These are phyloP conservation scores for Diaporthe humulicola DNA, from an alignment of 2,329 filamentous ascomycete genomes.

Conservation along the genomic window DNA sequence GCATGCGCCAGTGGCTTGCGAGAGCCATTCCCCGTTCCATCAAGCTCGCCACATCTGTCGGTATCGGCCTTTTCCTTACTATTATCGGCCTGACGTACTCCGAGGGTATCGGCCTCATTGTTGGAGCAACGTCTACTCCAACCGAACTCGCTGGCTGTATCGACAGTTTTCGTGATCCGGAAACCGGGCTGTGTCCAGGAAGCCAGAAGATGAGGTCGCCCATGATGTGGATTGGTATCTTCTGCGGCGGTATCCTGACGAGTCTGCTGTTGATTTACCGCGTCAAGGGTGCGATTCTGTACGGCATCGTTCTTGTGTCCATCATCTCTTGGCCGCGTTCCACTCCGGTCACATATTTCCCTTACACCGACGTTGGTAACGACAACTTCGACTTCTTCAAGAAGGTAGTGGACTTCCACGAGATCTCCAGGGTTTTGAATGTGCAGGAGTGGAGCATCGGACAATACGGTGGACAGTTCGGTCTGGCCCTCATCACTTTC, in stretches of 20 bases:
- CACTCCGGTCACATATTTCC: slow-evolving; percentile 85
- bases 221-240: slow-evolving; percentile 89
- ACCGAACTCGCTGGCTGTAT: slow-evolving; percentile 81
- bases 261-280: slow-evolving; percentile 87
- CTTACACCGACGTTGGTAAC: slow-evolving; percentile 77
- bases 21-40: slow-evolving; percentile 86
- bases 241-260: slow-evolving; percentile 85
- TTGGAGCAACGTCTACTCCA: slow-evolving; percentile 77
- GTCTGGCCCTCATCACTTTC: slow-evolving; percentile 87
- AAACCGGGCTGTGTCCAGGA: slow-evolving; percentile 71
- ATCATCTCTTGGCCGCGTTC: slow-evolving; percentile 89
- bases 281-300: slow-evolving; percentile 88
- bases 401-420: slow-evolving; percentile 86
- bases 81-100: slow-evolving; percentile 83
- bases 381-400: slow-evolving; percentile 88
- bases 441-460: slow-evolving; percentile 82
- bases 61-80: slow-evolving; percentile 86
- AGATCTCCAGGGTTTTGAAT: slow-evolving; percentile 76
- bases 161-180: slow-evolving; percentile 53
- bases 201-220: slow-evolving; percentile 84
- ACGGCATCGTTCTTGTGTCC: slow-evolving; percentile 85
- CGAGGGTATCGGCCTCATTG: slow-evolving; percentile 84
- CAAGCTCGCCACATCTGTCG: slow-evolving; percentile 88
- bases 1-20: slow-evolving; percentile 89
- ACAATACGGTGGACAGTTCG: slow-evolving; percentile 80